Percentiles rank a stretch among this genome's conserved stretches.
Conservation (phyloP, 352 stramenopile species). For the Discostella stelligera region DNA sequence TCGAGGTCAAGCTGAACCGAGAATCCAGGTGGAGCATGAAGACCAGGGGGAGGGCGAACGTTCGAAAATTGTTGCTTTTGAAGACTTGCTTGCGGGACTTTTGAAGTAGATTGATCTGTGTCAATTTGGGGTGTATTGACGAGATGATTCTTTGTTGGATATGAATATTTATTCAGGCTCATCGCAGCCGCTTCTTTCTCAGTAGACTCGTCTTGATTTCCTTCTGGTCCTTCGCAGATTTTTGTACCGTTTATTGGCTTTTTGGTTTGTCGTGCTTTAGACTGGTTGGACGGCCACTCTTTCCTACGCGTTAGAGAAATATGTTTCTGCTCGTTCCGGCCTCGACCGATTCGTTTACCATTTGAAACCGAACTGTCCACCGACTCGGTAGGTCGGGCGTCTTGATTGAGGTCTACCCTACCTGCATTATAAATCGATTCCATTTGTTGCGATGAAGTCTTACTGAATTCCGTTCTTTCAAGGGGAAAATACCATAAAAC, state of each 20-base stretch:
- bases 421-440: slow-evolving; percentile 14
- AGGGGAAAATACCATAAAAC: neutral
- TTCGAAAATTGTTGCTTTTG: slow-evolving; percentile 10
- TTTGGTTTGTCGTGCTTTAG: slow-evolving; percentile 27
- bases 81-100: slow-evolving; percentile 4
- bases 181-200: slow-evolving; percentile 13
- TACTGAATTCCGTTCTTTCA: slow-evolving; percentile 24
- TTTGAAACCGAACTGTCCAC: slow-evolving; percentile 9
- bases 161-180: slow-evolving; percentile 12
- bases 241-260: slow-evolving; percentile 35
- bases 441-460: slow-evolving; percentile 14
- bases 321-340: neutral
- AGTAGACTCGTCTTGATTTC: slow-evolving; percentile 43
- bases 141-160: slow-evolving; percentile 20
- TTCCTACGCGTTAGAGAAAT: slow-evolving; percentile 2
- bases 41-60: slow-evolving; percentile 64
- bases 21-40: slow-evolving; percentile 76
- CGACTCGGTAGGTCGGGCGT: slow-evolving; percentile 9
- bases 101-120: slow-evolving; percentile 29
- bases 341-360: slow-evolving; percentile 23
- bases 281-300: slow-evolving; percentile 18
- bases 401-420: slow-evolving; percentile 16
- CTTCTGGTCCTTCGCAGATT: slow-evolving; percentile 12
- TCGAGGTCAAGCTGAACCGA: slow-evolving; percentile 21
- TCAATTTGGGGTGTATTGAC: slow-evolving; percentile 19